Evolutionary conservation across 352 stramenopile genomes (phyloP), one percentile per base, ranked within the genome.

Genomic region (Phytophthora idaei): DNA sequence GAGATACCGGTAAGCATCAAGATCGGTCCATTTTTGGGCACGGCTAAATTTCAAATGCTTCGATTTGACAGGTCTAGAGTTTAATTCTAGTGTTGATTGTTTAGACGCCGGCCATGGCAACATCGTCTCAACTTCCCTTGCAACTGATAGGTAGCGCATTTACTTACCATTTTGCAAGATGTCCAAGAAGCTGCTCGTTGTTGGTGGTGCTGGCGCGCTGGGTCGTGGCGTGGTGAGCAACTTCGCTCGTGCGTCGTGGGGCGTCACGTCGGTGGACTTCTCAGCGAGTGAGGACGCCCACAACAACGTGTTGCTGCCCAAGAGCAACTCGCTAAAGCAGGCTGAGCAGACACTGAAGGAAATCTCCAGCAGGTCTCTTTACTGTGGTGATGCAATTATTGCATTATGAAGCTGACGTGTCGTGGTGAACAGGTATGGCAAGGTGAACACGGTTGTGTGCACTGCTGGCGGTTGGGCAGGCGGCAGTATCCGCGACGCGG

Each of bases 381-480:
- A 12, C 10, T 12, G 11, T 10, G 9, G 10, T n/a, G 14, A 17
- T 12, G 36, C 15, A 44, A 14, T 25, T 28, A 25, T 57, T 34
- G 28, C 25, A 48, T 2, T 25, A 42, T 14, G 15, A 27, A 15
- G n/a, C 17, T 77, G 1, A 61, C 31, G 47, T 61, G 17, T 42
- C 29, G 41, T 36, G 25, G 2, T 50, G 14, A 34, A 14, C 31
- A 87, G 73, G 27, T 85, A 77, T 50, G 85, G 84, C 0, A 76
- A 80, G 44, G 67, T 94, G 41, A 86, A 94, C 57, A 87, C 85
- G 0, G 81, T 96, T 2, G 81, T 96, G 32, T 95, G 86, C 64
- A 77, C 86, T 21, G 89, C 89, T 37, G 89, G 89, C 14, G 89
- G 89, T 5, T 95, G 87, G 89, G 82, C 85, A 27, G 85, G 85